Percentiles rank a stretch among this genome's conserved stretches.
Conservation (phyloP, 345 rosid genomes). For the Linum lewisii region DNA sequence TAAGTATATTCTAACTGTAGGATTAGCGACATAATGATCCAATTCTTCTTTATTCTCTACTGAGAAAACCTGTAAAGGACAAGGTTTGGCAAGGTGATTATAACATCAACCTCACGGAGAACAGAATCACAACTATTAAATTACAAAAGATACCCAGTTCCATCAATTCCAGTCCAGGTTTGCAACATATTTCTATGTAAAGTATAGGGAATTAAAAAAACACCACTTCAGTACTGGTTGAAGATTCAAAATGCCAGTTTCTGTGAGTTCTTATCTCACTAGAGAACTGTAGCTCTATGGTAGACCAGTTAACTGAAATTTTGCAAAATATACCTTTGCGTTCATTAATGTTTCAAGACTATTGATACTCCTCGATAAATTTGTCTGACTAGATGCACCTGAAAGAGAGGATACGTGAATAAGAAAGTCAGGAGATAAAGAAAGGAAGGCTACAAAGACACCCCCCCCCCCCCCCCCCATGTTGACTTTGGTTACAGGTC, state of each 20-base stretch:
- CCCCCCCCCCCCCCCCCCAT: too few species aligned
- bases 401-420: slow-evolving; percentile 23
- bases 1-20: slow-evolving; percentile 47
- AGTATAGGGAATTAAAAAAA: not conserved
- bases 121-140: not conserved
- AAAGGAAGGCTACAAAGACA: slow-evolving; percentile 7
- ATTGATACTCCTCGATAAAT: slow-evolving; percentile 70
- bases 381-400: slow-evolving; percentile 66
- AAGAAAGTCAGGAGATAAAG: slow-evolving; percentile 8
- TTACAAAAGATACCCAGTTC: not conserved
- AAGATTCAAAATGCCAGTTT: not conserved
- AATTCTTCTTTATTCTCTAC: slow-evolving; percentile 59
- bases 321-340: slow-evolving; percentile 62
- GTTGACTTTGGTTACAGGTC: not conserved
- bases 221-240: not conserved
- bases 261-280: not conserved
- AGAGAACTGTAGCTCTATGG: slow-evolving; percentile 8
- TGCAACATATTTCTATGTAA: not conserved
- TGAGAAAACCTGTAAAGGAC: slow-evolving; percentile 53
- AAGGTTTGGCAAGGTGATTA: not conserved
- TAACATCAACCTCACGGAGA: not conserved
- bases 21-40: slow-evolving; percentile 60
- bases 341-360: slow-evolving; percentile 82
- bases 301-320: slow-evolving; percentile 13
- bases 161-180: not conserved